These are phyloP conservation scores for Geranomyces variabilis DNA, from an alignment of 192 early-diverging fungal genomes.

Conservation along the genomic window DNA sequence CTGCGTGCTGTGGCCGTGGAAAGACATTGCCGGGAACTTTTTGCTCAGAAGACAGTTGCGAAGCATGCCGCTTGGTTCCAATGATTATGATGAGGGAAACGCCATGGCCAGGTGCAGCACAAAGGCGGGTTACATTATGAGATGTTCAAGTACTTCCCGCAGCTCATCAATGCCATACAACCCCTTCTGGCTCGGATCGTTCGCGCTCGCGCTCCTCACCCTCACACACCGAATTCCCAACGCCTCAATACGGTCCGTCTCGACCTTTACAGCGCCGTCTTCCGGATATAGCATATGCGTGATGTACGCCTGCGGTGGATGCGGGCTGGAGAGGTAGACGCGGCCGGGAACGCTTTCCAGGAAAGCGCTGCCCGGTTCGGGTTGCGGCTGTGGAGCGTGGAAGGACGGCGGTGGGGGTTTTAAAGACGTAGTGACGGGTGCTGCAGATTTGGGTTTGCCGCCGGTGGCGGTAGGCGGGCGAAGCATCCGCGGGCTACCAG, in stretches of 20 bases:
- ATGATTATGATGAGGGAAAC: too few species aligned
- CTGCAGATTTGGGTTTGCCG: not conserved
- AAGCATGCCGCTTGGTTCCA: constrained; percentile 67
- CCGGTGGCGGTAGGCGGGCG: not conserved
- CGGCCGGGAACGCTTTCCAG: constrained; percentile 23
- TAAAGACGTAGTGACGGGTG: not conserved
- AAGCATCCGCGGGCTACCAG: not conserved
- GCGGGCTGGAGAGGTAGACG: constrained; percentile 38
- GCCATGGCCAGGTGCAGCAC: too few species aligned
- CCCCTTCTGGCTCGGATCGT: not conserved
- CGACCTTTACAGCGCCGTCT: constrained; percentile 40
- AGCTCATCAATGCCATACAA: constrained; percentile 29
- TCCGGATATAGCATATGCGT: constrained; percentile 53
- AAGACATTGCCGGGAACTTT: constrained; percentile 80
- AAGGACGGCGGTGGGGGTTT: not conserved
- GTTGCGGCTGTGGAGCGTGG: not conserved
- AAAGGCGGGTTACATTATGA: constrained; percentile 17
- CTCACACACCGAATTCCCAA: constrained; percentile 46
- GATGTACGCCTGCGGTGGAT: constrained; percentile 47
- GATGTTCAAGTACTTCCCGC: constrained; percentile 17
- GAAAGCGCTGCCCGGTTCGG: not conserved
- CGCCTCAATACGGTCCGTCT: constrained; percentile 41
- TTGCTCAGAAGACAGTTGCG: constrained; percentile 70
- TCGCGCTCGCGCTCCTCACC: constrained; percentile 24
- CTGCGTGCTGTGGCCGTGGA: constrained; percentile 94